Conservation (phyloP, 2,329 filamentous ascomycete genomes). For the Sordariomycetes sp. region DNA sequence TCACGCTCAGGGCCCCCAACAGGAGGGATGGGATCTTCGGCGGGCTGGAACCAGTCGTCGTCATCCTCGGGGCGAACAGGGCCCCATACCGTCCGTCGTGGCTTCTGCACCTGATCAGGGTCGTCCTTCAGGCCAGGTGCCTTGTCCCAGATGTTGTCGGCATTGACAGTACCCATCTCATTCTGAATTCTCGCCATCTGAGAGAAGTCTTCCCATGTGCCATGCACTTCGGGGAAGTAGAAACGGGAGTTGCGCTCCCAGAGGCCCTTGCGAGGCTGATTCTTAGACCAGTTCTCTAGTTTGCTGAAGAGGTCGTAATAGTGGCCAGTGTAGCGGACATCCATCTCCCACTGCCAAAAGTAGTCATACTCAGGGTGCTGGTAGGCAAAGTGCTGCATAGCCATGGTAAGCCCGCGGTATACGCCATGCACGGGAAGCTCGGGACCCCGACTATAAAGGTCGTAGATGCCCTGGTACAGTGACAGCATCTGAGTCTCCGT, state of each 20-base stretch:
- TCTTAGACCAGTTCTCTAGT: constrained; percentile 57
- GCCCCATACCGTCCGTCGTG: constrained; percentile 71
- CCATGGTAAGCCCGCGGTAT: constrained; percentile 89
- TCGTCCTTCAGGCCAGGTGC: constrained; percentile 32
- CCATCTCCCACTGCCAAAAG: constrained; percentile 96
- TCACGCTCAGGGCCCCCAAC: constrained; percentile 67
- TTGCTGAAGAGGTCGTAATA: constrained; percentile 69
- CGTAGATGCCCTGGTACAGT: constrained; percentile 80
- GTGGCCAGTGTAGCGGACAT: constrained; percentile 82
- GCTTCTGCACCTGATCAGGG: constrained; percentile 23
- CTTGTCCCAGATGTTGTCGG: constrained; percentile 59
- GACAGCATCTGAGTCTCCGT: constrained; percentile 88
- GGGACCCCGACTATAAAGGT: constrained; percentile 56
- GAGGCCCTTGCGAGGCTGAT: constrained; percentile 68
- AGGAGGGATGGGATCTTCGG: constrained; percentile 66
- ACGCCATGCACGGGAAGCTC: constrained; percentile 80
- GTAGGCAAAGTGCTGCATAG: constrained; percentile 86
- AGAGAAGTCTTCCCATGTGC: constrained; percentile 70
- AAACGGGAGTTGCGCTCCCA: constrained; percentile 76
- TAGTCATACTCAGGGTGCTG: constrained; percentile 82
- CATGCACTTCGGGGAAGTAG: constrained; percentile 69
- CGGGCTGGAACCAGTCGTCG: constrained; percentile 62
- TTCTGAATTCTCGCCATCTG: constrained; percentile 65
- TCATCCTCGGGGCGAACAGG: constrained; percentile 60
- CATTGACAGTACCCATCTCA: constrained; percentile 56